Base-by-base conservation (phyloP, 768 basidiomycete genomes). In the Russula sp. region DNA sequence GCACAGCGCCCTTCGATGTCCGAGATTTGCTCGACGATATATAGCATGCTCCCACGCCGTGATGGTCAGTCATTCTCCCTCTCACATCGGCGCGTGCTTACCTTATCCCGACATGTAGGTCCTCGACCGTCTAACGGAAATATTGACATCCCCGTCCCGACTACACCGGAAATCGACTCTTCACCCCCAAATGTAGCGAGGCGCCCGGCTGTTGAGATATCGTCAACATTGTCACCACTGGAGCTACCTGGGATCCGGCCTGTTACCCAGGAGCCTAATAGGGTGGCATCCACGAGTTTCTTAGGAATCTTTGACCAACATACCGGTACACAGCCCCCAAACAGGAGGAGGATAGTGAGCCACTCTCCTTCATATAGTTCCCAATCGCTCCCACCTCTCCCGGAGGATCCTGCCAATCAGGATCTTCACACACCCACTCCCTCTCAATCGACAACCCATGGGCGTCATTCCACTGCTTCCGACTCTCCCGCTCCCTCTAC, bases 1-100 rank as follows among this genome's bases (percentile, higher is more conserved):
- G 26, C 32, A 5, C 34, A 30, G 28, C 64, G 64, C 2, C 64
- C 59, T 52, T 44, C 49, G n/a, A 61, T 65, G 60, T n/a, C 30
- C 38, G 16, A 9, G 8, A 24, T 65, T 24, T 55, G 30, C 24
- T 32, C 11, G 5, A 24, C 38, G 7, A 61, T 65, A 51, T 16
- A 26, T 30, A 10, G 24, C 9, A 44, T 57, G 30, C 38, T 40
- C 22, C 54, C 59, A 46, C 60, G 1, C 14, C 61, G 46, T 24
- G 24, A 4, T 49, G 11, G 63, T 64, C 13, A 60, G 58, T 56
- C 13, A 3, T 26, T 40, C 13, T 20, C 49, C 20, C 5, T 32
- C 28, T 13, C 38, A 34, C 11, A 22, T 7, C 22, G 2, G 34
- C 34, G 34, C 34, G 11, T 11, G 11, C 34, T 36, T 36, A 36